Evolutionary conservation across 2,329 filamentous ascomycete species (phyloP).

Genomic region (Byssochlamys sp.): DNA sequence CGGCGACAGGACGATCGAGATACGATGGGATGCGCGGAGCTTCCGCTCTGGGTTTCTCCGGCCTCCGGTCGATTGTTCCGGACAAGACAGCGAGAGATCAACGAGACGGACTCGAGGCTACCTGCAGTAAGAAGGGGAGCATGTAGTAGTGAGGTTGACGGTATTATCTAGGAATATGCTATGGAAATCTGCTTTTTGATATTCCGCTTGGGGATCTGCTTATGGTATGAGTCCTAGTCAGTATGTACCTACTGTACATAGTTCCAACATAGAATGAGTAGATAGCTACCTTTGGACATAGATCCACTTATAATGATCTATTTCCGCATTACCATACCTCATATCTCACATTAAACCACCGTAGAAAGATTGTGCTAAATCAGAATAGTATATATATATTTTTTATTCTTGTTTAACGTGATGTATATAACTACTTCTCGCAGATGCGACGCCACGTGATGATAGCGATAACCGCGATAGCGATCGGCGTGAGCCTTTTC

Average conservation of each 20-base stretch:
- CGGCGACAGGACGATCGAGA: background rate
- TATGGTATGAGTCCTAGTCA: too few species aligned
- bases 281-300: background rate
- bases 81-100: background rate
- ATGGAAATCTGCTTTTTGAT: background rate
- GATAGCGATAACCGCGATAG: constrained; percentile 7
- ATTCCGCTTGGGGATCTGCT: background rate
- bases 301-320: background rate
- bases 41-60: background rate
- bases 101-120: background rate
- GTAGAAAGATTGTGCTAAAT: background rate
- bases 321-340: background rate
- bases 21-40: background rate
- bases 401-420: background rate
- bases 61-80: background rate
- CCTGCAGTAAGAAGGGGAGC: background rate
- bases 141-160: background rate
- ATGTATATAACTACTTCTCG: background rate
- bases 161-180: background rate
- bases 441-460: constrained; percentile 7
- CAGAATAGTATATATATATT: background rate
- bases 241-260: too few species aligned
- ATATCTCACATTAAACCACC: background rate
- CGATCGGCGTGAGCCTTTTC: background rate
- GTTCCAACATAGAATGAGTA: background rate